Conservation (phyloP, 495 filamentous ascomycete species). For the Penicillium daleae region DNA sequence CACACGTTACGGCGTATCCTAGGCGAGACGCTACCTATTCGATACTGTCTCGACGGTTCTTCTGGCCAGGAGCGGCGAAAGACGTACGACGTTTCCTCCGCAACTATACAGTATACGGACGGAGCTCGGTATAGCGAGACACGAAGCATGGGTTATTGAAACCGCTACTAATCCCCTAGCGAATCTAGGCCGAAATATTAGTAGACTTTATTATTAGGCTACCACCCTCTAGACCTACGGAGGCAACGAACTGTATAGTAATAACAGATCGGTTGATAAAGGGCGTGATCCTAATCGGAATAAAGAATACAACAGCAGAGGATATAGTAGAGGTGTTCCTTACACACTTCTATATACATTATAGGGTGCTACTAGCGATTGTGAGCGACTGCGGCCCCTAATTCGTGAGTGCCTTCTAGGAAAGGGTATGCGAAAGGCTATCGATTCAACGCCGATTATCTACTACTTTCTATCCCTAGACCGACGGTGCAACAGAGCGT, state of each 20-base stretch:
- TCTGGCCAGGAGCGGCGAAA: slow-evolving; percentile 4
- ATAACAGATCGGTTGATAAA: neutral
- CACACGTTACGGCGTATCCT: neutral
- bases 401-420: slow-evolving; percentile 8
- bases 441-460: slow-evolving; percentile 7
- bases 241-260: neutral
- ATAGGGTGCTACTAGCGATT: slow-evolving; percentile 1
- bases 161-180: neutral
- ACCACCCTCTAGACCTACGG: neutral
- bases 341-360: slow-evolving; percentile 5
- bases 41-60: slow-evolving; percentile 9
- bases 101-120: neutral
- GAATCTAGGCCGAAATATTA: slow-evolving; percentile 6
- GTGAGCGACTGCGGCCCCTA: neutral
- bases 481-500: neutral
- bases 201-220: slow-evolving; percentile 1
- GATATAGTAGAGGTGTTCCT: neutral
- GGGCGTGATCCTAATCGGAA: neutral
- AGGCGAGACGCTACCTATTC: slow-evolving; percentile 4
- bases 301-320: neutral
- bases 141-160: slow-evolving; percentile 1
- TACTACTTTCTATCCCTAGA: slow-evolving; percentile 5
- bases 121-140: neutral
- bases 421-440: slow-evolving; percentile 4
- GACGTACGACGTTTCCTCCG: neutral